Base-by-base conservation (phyloP, 192 early-diverging fungal genomes). In the Coemansia sp. region DNA sequence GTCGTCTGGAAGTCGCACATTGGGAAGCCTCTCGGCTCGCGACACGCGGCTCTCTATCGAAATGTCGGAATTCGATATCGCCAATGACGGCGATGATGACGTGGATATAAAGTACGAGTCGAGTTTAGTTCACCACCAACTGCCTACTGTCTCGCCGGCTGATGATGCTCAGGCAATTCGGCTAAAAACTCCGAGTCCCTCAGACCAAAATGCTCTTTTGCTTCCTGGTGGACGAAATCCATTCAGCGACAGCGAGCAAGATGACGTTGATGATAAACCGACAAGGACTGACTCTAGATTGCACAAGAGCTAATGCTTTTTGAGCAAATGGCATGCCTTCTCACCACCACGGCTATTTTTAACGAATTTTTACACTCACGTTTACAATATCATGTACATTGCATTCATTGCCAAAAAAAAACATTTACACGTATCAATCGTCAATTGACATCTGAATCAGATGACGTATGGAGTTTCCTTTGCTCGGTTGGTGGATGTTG, bases 1-100 rank as follows among this genome's bases (percentile, higher is more conserved):
- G 43, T 69, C 76, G 2, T 65, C 67, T 8, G 66, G 63, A 11
- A 72, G 77, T 65, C 67, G 75, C 55, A 79, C 77, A 40, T 44
- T 84, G 68, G 54, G 46, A 20, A 51, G 68, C 65, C 36, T 63
- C 64, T 57, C 46, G 13, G 54, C 55, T 42, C 70, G 40, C 12
- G 71, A 49, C 15, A 38, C 66, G 11, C 71, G 62, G 43, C 22
- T 68, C 7, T 78, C 81, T 36, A 63, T 71, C 24, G 81, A 78
- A 15, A 47, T 76, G 65, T 52, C 67, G 5, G 77, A 76, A 34
- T 73, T 81, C 70, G 67, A 76, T 22, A 3, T 63, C 1, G 61
- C 40, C 67, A 67, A 75, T 47, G 63, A 27, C 20, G 66, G 60
- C 15, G 62, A 71, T 15, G 27, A 43, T 18, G 41, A 63, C 34